Base-by-base conservation (phyloP, 305 asterid species). In the Ilex paraguariensis region DNA sequence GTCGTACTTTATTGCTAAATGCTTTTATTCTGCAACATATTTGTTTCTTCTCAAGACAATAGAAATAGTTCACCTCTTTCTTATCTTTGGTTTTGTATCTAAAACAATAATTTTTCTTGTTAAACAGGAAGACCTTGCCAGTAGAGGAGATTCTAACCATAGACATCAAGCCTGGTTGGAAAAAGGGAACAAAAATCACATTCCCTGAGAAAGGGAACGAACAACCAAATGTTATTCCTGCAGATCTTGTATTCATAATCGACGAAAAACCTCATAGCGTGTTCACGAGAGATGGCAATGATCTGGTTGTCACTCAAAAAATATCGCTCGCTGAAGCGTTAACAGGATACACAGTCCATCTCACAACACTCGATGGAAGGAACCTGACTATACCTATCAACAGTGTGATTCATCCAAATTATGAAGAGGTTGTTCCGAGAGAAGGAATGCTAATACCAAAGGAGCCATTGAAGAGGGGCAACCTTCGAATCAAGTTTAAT, bases 361-460 rank as follows among this genome's bases (percentile, higher is more conserved):
- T 91, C 13, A 78, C 90, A 2, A 84, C 95, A 0, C 58, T 91
- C 10, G 97, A 91, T 46, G 97, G 95, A 4, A 80, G 97, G 62
- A 86, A 58, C 75, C 63, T 91, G 78, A 81, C 75, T 0, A 61
- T 86, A 13, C 95, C 96, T 1, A 65, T 91, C 4, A 77, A 67
- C 77, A 72, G 13, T 28, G 91, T 86, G 30, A 80, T 91, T 49
- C 72, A 77, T 70, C 96, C 93, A 9, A 84, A 56, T 70, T 82
- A 91, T 53, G 96, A 91, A 77, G 97, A 87, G 77, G 82, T 84
- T 0, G 87, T 91, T 36, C 84, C 88, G 0, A 56, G 73, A 62
- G 97, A 91, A 78, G 97, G 97, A 36, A 91, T 91, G 97, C 96
- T 96, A 0, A 59, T 86, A 9, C 88, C 91, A 6, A 88, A 91